phyloP scores from a whole-genome alignment of 2,329 filamentous ascomycete species.

The Venturia effusa region DNA sequence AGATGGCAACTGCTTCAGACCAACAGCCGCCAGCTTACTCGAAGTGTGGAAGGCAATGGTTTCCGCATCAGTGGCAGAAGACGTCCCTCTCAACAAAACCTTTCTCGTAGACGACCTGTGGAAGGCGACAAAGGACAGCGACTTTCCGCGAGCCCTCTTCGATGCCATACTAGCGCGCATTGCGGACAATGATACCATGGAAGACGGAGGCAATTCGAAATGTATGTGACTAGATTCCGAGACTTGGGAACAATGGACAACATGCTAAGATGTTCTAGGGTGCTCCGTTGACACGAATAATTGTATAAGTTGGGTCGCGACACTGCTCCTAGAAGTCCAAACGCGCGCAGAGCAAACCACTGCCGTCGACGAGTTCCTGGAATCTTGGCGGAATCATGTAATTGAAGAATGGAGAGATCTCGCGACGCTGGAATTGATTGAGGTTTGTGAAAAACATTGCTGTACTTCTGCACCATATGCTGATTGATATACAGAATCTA shows the following conservation, averaged over 20 bases:
- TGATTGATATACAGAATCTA: background rate
- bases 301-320: constrained; percentile 27
- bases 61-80: constrained; percentile 29
- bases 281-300: constrained; percentile 2
- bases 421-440: constrained; percentile 8
- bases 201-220: constrained; percentile 15
- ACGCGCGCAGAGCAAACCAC: constrained; percentile 24
- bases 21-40: constrained; percentile 36
- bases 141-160: constrained; percentile 27
- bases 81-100: constrained; percentile 27
- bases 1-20: constrained; percentile 30
- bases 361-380: constrained; percentile 24
- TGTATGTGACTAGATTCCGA: constrained; percentile 13
- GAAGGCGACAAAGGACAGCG: constrained; percentile 24
- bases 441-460: background rate
- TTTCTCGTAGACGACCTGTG: constrained; percentile 26
- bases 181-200: constrained; percentile 12
- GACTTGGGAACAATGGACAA: background rate
- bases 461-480: background rate
- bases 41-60: constrained; percentile 39
- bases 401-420: constrained; percentile 32
- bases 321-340: constrained; percentile 28
- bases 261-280: constrained; percentile 4
- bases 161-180: constrained; percentile 27
- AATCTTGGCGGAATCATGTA: constrained; percentile 31